Conservation (phyloP, 2,329 filamentous ascomycete genomes). For the Stachybotrys chlorohalonatus region DNA sequence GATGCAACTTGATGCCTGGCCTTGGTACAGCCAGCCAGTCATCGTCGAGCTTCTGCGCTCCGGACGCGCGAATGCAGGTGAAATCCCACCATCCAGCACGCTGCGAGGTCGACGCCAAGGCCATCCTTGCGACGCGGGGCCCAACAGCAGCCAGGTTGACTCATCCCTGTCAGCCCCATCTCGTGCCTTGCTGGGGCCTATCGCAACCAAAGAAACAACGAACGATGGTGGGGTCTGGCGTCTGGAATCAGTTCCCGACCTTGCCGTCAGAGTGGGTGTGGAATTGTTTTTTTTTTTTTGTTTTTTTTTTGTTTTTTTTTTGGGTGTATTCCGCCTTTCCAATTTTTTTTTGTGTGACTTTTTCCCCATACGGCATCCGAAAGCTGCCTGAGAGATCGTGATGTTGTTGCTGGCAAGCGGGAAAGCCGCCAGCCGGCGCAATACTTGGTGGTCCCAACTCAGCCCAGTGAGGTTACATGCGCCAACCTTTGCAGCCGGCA, state of each 20-base stretch:
- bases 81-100: not conserved
- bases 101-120: not conserved
- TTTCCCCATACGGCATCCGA: not conserved
- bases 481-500: not conserved
- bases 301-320: not conserved
- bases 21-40: not conserved
- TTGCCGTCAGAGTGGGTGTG: not conserved
- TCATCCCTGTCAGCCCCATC: not conserved
- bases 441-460: not conserved
- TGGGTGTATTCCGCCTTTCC: not conserved
- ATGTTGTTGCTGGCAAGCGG: not conserved
- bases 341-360: not conserved
- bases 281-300: not conserved
- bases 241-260: not conserved
- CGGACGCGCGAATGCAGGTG: not conserved
- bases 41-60: not conserved
- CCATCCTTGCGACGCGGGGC: not conserved
- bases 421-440: not conserved
- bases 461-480: not conserved
- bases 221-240: not conserved
- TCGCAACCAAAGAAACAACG: not conserved
- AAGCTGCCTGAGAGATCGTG: not conserved
- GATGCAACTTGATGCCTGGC: not conserved
- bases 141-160: not conserved
- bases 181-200: not conserved